phyloP scores from a whole-genome alignment of 306 rosid species.

The Rosa persica region DNA sequence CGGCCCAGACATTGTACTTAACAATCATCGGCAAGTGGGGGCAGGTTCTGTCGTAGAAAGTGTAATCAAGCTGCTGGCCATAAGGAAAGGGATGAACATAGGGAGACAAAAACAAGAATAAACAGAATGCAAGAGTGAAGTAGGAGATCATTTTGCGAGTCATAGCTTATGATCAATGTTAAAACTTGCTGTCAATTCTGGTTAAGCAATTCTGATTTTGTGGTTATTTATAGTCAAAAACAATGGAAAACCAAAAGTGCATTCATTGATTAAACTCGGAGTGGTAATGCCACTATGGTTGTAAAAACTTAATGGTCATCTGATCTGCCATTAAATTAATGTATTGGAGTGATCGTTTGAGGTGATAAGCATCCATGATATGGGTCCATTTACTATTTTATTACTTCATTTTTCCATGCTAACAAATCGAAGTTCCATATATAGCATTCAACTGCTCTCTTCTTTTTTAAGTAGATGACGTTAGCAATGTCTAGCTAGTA shows the following conservation, averaged over 20 bases:
- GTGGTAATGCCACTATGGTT: slow-evolving; percentile 43
- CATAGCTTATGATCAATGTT: slow-evolving; percentile 29
- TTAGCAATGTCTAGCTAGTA: background rate
- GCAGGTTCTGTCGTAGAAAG: slow-evolving; percentile 54
- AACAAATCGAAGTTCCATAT: background rate
- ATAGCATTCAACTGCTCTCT: background rate
- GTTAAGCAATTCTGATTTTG: background rate
- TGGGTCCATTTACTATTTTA: slow-evolving; percentile 7
- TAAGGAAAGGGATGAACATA: slow-evolving; percentile 27
- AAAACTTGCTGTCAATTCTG: background rate
- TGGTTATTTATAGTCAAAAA: slow-evolving; percentile 38
- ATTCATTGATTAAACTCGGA: slow-evolving; percentile 32
- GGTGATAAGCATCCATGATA: slow-evolving; percentile 20
- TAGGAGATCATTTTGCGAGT: slow-evolving; percentile 15
- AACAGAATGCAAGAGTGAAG: slow-evolving; percentile 23
- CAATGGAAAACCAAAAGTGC: background rate
- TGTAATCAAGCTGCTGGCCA: slow-evolving; percentile 35
- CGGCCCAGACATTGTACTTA: slow-evolving; percentile 41
- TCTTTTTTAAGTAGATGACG: slow-evolving; percentile 1
- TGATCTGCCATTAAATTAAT: slow-evolving; percentile 4
- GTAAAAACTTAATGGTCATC: slow-evolving; percentile 26
- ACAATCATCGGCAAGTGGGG: slow-evolving; percentile 48
- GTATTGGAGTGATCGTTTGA: background rate
- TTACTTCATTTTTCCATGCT: background rate
- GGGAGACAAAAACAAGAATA: slow-evolving; percentile 21